These are phyloP conservation scores for Monilinia laxa DNA, from an alignment of 2,329 filamentous ascomycete species.

Conservation along the genomic window DNA sequence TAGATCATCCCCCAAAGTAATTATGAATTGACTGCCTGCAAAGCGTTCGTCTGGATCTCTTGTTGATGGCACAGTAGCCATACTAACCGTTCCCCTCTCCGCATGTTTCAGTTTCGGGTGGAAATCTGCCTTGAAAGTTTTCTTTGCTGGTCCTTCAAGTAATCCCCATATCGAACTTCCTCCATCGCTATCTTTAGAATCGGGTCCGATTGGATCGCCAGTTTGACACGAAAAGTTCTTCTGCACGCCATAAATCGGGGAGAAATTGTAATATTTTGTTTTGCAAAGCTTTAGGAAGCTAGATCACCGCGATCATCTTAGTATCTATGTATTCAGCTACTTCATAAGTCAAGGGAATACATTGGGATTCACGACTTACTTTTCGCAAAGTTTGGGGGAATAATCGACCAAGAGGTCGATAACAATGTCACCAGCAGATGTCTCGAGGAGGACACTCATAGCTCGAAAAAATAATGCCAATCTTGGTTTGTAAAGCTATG, in stretches of 20 bases:
- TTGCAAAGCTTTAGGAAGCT: conserved; percentile 99
- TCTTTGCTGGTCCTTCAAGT: conserved; percentile 66
- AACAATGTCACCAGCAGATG: conserved; percentile 88
- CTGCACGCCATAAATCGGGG: conserved; percentile 86
- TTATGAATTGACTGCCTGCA: conserved; percentile 88
- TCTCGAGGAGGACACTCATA: conserved; percentile 95
- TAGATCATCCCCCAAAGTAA: conserved; percentile 85
- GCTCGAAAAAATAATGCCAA: conserved; percentile 15
- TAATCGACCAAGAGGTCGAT: conserved; percentile 89
- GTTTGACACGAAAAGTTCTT: conserved; percentile 96
- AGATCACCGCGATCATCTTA: conserved; percentile 49
- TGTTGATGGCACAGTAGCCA: conserved; percentile 83
- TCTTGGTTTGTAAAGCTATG: conserved; percentile 7
- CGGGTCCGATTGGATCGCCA: conserved; percentile 87
- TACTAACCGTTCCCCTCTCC: conserved; percentile 90
- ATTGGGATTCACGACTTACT: conserved; percentile 59
- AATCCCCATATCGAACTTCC: conserved; percentile 91
- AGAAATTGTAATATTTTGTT: conserved; percentile 98
- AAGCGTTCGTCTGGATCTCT: conserved; percentile 78
- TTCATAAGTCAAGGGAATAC: conserved; percentile 28
- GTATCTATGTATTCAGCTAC: conserved; percentile 54
- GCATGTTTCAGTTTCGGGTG: conserved; percentile 84
- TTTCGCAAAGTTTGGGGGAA: conserved; percentile 89
- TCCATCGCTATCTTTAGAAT: conserved; percentile 82
- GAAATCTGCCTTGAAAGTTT: conserved; percentile 81